These are phyloP conservation scores for Chaetomium sp. DNA, from an alignment of 2,329 filamentous ascomycete species.

Conservation along the genomic window DNA sequence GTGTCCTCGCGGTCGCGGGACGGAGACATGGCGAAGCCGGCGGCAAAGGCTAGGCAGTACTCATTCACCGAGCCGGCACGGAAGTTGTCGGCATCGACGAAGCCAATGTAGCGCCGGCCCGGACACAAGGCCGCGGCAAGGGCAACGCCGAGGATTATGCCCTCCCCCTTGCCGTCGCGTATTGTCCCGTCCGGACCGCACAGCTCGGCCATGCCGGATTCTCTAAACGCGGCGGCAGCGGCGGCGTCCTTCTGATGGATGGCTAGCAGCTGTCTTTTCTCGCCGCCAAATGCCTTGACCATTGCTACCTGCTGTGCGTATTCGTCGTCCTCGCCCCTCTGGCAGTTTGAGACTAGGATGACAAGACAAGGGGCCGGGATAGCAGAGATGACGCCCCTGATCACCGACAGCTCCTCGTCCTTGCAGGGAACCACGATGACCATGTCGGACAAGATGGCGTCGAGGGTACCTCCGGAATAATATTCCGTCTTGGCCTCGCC, in stretches of 20 bases:
- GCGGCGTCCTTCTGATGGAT: slow-evolving; percentile 39
- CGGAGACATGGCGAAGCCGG: slow-evolving; percentile 37
- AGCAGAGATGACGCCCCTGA: slow-evolving; percentile 37
- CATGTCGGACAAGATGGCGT: slow-evolving; percentile 30
- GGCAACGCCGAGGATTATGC: slow-evolving; percentile 40
- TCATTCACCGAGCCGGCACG: slow-evolving; percentile 38
- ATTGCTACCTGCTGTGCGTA: slow-evolving; percentile 34
- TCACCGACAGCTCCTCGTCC: slow-evolving; percentile 36
- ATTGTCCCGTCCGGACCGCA: slow-evolving; percentile 32
- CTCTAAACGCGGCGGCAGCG: slow-evolving; percentile 34
- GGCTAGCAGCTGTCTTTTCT: slow-evolving; percentile 33
- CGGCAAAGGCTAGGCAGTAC: slow-evolving; percentile 41
- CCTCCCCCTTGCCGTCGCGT: slow-evolving; percentile 40
- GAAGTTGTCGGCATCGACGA: slow-evolving; percentile 42
- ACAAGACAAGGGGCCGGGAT: slow-evolving; percentile 38
- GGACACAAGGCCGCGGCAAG: slow-evolving; percentile 35
- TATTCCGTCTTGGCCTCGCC: slow-evolving; percentile 14
- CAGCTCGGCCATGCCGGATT: slow-evolving; percentile 34
- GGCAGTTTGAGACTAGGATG: slow-evolving; percentile 40
- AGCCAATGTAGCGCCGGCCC: slow-evolving; percentile 38
- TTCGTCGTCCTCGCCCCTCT: slow-evolving; percentile 19
- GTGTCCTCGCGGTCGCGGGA: slow-evolving; percentile 26
- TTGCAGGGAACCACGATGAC: slow-evolving; percentile 41
- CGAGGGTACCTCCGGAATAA: slow-evolving; percentile 7
- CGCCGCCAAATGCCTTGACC: slow-evolving; percentile 31